Evolutionary conservation across 2,329 filamentous ascomycete genomes (phyloP).

Genomic region (Cladophialophora immunda): DNA sequence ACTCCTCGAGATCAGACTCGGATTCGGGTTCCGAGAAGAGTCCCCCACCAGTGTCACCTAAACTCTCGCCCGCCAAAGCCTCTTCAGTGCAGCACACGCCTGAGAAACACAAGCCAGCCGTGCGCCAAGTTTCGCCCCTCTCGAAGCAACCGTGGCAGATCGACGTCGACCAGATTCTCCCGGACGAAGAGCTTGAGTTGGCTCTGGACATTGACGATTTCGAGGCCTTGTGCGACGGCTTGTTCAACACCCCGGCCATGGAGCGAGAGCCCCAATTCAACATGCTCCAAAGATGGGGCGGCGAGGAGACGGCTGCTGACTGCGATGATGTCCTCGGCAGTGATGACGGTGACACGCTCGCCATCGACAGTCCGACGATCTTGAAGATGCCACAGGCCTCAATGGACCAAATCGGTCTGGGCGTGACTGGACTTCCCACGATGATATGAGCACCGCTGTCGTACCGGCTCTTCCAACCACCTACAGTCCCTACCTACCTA

Average conservation of each 20-base stretch:
- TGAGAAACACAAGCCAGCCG: conserved; percentile 3
- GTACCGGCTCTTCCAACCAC: neutral
- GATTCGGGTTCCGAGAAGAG: conserved; percentile 3
- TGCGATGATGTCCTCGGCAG: neutral
- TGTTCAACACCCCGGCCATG: conserved; percentile 29
- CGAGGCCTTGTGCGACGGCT: conserved; percentile 32
- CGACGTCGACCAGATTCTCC: conserved; percentile 28
- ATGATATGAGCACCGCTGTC: conserved; percentile 13
- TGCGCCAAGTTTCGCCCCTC: neutral
- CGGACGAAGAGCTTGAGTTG: conserved; percentile 31
- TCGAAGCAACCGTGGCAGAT: conserved; percentile 23
- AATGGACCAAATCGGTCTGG: neutral
- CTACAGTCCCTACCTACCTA: neutral
- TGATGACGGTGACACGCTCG: neutral
- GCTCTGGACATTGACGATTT: conserved; percentile 34
- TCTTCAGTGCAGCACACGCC: conserved; percentile 23
- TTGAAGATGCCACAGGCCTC: conserved; percentile 7
- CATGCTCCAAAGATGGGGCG: conserved; percentile 13
- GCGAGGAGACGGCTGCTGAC: neutral
- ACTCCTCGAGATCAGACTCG: conserved; percentile 27
- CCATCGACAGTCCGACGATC: neutral
- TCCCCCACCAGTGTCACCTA: neutral
- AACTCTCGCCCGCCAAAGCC: conserved; percentile 7
- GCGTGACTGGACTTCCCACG: conserved; percentile 11
- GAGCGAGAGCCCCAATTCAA: neutral